Base-by-base conservation (phyloP, 2,329 filamentous ascomycete species). In the Ceratocystis ficicola region DNA sequence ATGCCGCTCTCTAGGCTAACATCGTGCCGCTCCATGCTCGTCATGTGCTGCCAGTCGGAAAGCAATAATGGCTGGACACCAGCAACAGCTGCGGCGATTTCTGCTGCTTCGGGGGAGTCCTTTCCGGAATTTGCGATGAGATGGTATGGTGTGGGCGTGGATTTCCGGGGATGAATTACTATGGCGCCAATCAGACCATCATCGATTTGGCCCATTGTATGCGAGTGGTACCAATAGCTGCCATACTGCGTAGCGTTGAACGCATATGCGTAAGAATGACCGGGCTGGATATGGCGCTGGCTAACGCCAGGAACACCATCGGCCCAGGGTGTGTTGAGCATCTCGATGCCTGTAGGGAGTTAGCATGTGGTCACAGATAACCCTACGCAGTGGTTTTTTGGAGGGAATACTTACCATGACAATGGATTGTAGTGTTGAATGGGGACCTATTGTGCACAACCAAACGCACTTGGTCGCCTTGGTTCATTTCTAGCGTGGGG, bases 161-260 rank as follows among this genome's bases (percentile, higher is more conserved):
- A 44, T 15, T 67, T 57, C 50, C 32, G 70, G 17, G 78, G 75
- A 50, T 76, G 75, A 20, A 86, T 81, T 8, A 80, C 70, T 0
- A 86, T 79, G 2, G 83, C 73, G 0, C 83, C 84, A 63, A 80
- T 83, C 10, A 84, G 73, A 0, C 85, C 85, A 69, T 87, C 84
- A 66, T 83, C 79, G 15, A 86, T 76, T 68, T 85, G 83, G 1
- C 78, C 77, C 1, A 75, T 73, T 28, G 77, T 76, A 70, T 86
- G 84, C 0, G 81, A 78, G 72, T 86, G 84, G 69, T 86, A 86
- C 76, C 81, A 85, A 72, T 82, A 84, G 52, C 78, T 79, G 2
- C 84, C 84, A 69, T 82, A 79, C 65, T 83, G 78, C 0, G 75
- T 76, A 0, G 83, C 83, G n/a, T 74, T 77, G 75, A 81, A 86